phyloP scores from a whole-genome alignment of 805 yeast species.

The Saccharomycopsis olivae region DNA sequence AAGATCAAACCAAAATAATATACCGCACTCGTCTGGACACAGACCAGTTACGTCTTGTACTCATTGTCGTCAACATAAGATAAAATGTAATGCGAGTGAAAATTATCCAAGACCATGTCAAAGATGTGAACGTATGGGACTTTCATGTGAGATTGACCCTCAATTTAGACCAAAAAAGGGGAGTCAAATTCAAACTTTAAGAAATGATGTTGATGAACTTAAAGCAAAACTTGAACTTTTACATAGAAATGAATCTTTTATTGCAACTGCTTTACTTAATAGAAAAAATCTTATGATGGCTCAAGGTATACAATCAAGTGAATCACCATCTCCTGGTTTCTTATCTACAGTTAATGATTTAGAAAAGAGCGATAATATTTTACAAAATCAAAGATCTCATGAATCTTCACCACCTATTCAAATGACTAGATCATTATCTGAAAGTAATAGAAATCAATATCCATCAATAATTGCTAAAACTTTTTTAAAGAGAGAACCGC shows the following conservation, averaged over 20 bases:
- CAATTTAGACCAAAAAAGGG: constrained; percentile 87
- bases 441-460: not conserved
- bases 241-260: constrained; percentile 53
- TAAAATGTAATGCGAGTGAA: constrained; percentile 84
- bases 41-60: constrained; percentile 91
- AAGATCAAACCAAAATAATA: not conserved
- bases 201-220: constrained; percentile 77
- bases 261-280: constrained; percentile 47
- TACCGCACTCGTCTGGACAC: constrained; percentile 39
- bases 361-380: not conserved
- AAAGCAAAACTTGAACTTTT: constrained; percentile 60
- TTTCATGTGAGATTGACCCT: constrained; percentile 83
- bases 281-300: constrained; percentile 7
- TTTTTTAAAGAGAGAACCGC: constrained; percentile 34
- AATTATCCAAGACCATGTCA: constrained; percentile 75
- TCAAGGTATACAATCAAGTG: not conserved
- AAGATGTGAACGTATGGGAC: constrained; percentile 69
- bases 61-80: constrained; percentile 89
- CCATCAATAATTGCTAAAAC: constrained; percentile 28
- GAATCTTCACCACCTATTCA: not conserved
- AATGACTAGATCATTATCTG: constrained; percentile 5
- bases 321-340: not conserved
- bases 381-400: not conserved
- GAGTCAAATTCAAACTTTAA: constrained; percentile 71
- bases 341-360: not conserved